A percentile compares a stretch with the other conserved stretches of the same genome.
Evolutionary conservation across 495 filamentous ascomycete genomes (phyloP).

Genomic region (Xylaria castorea): DNA sequence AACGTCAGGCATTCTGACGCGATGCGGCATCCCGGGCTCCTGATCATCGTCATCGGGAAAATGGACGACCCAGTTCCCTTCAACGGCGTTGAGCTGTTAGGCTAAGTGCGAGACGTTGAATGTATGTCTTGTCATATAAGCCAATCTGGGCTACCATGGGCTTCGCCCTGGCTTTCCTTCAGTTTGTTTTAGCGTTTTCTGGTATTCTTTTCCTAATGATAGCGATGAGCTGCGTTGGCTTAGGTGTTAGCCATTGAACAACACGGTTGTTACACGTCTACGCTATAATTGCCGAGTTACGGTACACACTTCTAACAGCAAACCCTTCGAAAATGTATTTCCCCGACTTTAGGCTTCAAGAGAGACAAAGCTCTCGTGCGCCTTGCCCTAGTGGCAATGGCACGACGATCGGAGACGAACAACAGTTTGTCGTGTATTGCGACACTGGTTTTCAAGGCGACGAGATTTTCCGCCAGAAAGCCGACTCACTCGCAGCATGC

Average conservation of each 20-base stretch:
- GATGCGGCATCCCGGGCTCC: slow-evolving; percentile 23
- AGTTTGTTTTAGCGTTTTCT: background rate
- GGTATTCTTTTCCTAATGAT: background rate
- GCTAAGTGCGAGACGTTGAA: background rate
- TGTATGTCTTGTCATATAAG: slow-evolving; percentile 12
- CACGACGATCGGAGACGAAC: slow-evolving; percentile 38
- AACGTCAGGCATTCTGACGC: background rate
- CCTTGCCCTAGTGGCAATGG: slow-evolving; percentile 46
- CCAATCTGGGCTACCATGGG: background rate
- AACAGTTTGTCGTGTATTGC: slow-evolving; percentile 46
- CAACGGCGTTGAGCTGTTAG: background rate
- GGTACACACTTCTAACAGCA: background rate
- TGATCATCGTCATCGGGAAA: slow-evolving; percentile 23
- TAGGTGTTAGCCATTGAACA: slow-evolving; percentile 7
- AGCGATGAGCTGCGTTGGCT: slow-evolving; percentile 8
- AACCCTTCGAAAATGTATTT: background rate
- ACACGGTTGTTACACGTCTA: background rate
- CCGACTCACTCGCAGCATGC: slow-evolving; percentile 38
- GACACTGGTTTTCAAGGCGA: slow-evolving; percentile 37
- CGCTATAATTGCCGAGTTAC: background rate
- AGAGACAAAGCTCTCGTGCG: slow-evolving; percentile 15
- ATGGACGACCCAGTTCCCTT: background rate
- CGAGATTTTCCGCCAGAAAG: slow-evolving; percentile 34
- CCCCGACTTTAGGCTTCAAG: background rate
- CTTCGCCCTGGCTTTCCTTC: background rate